These are phyloP conservation scores for Dioscorea zingiberensis DNA, from an alignment of 106 monocot species.

Conservation along the genomic window DNA sequence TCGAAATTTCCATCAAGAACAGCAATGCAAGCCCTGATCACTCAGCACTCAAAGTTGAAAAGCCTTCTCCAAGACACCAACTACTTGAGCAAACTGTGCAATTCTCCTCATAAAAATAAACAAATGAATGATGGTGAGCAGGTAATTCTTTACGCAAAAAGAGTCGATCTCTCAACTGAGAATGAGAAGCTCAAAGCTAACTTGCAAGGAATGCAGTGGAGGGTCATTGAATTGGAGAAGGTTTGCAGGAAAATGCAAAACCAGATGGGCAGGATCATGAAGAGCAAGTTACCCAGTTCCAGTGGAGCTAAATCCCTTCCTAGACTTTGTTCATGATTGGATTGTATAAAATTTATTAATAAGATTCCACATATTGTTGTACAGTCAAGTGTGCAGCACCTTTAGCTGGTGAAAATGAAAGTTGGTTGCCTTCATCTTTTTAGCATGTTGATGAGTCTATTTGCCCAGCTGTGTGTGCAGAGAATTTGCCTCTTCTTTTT, in stretches of 20 bases:
- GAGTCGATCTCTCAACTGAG: constrained; percentile 46
- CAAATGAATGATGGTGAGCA: constrained; percentile 27
- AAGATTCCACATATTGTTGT: neutral
- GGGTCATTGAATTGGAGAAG: constrained; percentile 78
- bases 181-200: constrained; percentile 65
- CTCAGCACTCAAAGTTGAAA: constrained; percentile 72
- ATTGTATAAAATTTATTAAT: neutral
- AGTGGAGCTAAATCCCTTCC: constrained; percentile 56
- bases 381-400: too few relatives aligned
- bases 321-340: constrained; percentile 67
- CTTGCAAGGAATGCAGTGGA: constrained; percentile 80
- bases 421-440: too few relatives aligned
- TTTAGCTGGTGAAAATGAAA: too few relatives aligned
- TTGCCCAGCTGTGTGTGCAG: too few relatives aligned
- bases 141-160: constrained; percentile 64
- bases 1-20: constrained; percentile 71
- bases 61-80: constrained; percentile 43
- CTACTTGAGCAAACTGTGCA: constrained; percentile 6
- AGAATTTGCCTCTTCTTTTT: too few relatives aligned
- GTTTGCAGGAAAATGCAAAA: constrained; percentile 75
- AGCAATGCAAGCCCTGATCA: constrained; percentile 60
- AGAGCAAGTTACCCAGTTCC: constrained; percentile 11
- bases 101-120: neutral
- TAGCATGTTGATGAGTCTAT: too few relatives aligned
- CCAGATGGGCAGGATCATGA: constrained; percentile 65